phyloP scores from a whole-genome alignment of 1,284 basidiomycete species.

The Leccinum fallax region DNA sequence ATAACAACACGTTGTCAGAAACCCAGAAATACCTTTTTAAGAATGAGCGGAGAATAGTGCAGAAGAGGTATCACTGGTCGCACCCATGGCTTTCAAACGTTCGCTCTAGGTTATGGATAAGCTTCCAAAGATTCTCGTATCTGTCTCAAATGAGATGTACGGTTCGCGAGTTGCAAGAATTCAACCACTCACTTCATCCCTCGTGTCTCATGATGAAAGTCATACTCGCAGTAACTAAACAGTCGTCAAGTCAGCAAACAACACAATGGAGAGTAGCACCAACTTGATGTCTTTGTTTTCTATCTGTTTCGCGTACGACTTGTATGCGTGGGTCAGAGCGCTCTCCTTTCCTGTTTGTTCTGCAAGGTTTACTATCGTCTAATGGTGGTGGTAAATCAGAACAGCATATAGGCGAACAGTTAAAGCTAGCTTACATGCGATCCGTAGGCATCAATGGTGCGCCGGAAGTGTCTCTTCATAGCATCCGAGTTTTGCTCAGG shows the following conservation, averaged over 20 bases:
- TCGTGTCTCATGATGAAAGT: slow-evolving; percentile 89
- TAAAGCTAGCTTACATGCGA: slow-evolving; percentile 56
- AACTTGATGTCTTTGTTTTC: slow-evolving; percentile 66
- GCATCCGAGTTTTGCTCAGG: slow-evolving; percentile 73
- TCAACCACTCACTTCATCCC: slow-evolving; percentile 78
- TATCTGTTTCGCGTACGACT: slow-evolving; percentile 66
- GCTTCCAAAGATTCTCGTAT: slow-evolving; percentile 87
- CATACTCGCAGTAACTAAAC: slow-evolving; percentile 71
- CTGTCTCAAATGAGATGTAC: slow-evolving; percentile 39
- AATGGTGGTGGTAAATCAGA: slow-evolving; percentile 9
- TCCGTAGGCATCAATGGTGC: slow-evolving; percentile 72
- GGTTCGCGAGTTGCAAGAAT: background rate
- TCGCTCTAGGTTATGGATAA: slow-evolving; percentile 71
- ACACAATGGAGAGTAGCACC: slow-evolving; percentile 23
- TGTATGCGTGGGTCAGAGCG: slow-evolving; percentile 77
- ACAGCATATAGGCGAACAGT: slow-evolving; percentile 1
- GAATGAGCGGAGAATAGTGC: background rate
- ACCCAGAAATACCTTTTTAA: slow-evolving; percentile 80
- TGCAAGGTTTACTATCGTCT: slow-evolving; percentile 88
- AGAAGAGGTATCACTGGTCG: background rate
- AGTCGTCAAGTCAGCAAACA: slow-evolving; percentile 2
- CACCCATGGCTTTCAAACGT: slow-evolving; percentile 78
- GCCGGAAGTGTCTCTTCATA: slow-evolving; percentile 76
- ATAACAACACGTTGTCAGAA: slow-evolving; percentile 69
- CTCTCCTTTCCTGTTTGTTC: slow-evolving; percentile 91